Evolutionary conservation across 108 stramenopile genomes (phyloP).

Genomic region (Nannochloropsis gaditana): DNA sequence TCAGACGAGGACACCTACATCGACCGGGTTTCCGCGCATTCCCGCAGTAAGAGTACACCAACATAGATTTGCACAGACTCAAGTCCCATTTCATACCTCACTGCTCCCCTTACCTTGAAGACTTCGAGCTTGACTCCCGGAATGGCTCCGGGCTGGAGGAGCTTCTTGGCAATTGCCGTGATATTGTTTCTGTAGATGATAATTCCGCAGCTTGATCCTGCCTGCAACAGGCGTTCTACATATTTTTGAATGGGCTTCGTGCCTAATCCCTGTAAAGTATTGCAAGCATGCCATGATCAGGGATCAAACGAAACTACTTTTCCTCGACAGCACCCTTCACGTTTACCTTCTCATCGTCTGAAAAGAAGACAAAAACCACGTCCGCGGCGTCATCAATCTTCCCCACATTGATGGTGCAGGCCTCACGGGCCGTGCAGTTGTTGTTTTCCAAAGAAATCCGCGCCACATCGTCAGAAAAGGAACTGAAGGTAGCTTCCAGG

Average conservation of each 20-base stretch:
- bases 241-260: slow-evolving; percentile 10
- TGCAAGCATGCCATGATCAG: not conserved
- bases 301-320: not conserved
- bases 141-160: not conserved
- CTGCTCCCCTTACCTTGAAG: slow-evolving; percentile 60
- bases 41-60: too few relatives aligned
- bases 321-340: not conserved
- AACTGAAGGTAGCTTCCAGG: slow-evolving; percentile 1
- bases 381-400: slow-evolving; percentile 53
- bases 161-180: not conserved
- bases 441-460: slow-evolving; percentile 23
- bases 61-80: too few relatives aligned
- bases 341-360: slow-evolving; percentile 54
- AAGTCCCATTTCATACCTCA: too few relatives aligned
- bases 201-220: not conserved
- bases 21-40: too few relatives aligned
- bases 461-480: slow-evolving; percentile 26
- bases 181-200: slow-evolving; percentile 15
- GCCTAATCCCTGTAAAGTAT: not conserved
- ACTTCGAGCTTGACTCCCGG: slow-evolving; percentile 63
- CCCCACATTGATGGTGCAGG: slow-evolving; percentile 47
- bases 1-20: too few relatives aligned
- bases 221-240: not conserved
- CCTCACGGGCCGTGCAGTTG: slow-evolving; percentile 21
- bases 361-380: slow-evolving; percentile 55